Evolutionary conservation across 2,329 filamentous ascomycete genomes (phyloP), one percentile per base, ranked within the genome.

Genomic region (Trichoderma sp.): DNA sequence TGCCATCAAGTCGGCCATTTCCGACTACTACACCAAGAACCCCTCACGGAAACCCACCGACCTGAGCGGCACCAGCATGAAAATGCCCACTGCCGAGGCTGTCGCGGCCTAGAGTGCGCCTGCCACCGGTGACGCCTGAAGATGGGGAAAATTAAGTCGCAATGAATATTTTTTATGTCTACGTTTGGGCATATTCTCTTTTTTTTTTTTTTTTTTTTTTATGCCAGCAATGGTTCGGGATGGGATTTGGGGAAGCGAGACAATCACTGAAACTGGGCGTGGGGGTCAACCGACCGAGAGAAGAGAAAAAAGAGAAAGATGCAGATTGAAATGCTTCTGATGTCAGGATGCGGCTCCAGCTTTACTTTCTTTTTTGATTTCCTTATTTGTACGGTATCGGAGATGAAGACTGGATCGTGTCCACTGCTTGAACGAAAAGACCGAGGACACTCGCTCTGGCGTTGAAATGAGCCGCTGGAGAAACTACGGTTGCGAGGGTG

Each of bases 1-100:
- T 77, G 93, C 93, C 72, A 96, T 96, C 85, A 95, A 96, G 82
- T 93, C 91, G 58, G 93, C 93, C 75, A 96, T 96, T 77, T 91
- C 89, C 69, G 93, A 96, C 79, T 96, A 96, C 84, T 93, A 96
- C 83, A 92, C 89, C 79, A 96, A 95, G 86, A 93, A 79, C 71
- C 77, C 78, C 58, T 93, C 69, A 89, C 91, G 71, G 89, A 87
- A 88, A 76, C 77, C 85, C 68, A 96, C 93, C 49, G 89, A 94
- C 77, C 86, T 97, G 13, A 89, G 90, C 67, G 92, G 93, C 73
- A 94, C 91, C 30, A 88, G 84, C 66, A 86, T 89, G 61, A 84
- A 89, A 74, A 85, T 94, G 76, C 89, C 91, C 16, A 39, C 69
- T 4, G 81, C 84, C 73, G 83, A 84, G 68, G 78, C 82, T 28